Conservation (phyloP, 2,329 filamentous ascomycete species). For the Teratosphaeriaceae sp. region DNA sequence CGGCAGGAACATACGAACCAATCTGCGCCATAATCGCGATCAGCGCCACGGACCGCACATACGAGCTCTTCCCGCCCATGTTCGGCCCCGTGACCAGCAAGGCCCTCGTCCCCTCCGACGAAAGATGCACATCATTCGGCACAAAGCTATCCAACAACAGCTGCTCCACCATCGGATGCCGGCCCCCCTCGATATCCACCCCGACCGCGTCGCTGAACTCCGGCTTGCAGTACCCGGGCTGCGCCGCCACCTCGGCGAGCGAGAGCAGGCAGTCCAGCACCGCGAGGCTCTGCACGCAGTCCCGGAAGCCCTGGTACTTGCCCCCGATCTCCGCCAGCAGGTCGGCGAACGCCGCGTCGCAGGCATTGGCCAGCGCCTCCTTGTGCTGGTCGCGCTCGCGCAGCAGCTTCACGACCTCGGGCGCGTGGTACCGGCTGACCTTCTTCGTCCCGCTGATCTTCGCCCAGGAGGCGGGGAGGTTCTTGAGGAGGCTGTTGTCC, state of each 20-base stretch:
- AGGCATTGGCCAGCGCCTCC: slow-evolving; percentile 85
- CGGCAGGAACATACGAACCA: slow-evolving; percentile 86
- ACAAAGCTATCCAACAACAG: slow-evolving; percentile 81
- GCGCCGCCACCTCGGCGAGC: slow-evolving; percentile 72
- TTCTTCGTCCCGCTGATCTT: slow-evolving; percentile 96
- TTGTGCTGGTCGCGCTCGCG: slow-evolving; percentile 90
- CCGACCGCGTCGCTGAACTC: slow-evolving; percentile 57
- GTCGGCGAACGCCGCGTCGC: slow-evolving; percentile 70
- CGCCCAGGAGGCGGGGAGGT: slow-evolving; percentile 86
- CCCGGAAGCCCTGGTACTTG: slow-evolving; percentile 85
- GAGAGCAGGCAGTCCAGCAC: slow-evolving; percentile 86
- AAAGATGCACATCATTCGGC: slow-evolving; percentile 74
- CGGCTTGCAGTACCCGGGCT: slow-evolving; percentile 84
- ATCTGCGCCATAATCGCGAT: slow-evolving; percentile 92
- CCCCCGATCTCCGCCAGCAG: slow-evolving; percentile 67
- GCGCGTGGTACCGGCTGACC: slow-evolving; percentile 86
- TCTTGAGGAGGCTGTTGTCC: slow-evolving; percentile 71
- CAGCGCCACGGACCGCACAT: slow-evolving; percentile 85
- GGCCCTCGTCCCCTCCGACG: slow-evolving; percentile 59
- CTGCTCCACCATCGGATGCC: slow-evolving; percentile 95
- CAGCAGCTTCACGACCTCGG: slow-evolving; percentile 75
- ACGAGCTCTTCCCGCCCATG: slow-evolving; percentile 99
- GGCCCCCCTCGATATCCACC: slow-evolving; percentile 66
- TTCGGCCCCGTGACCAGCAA: slow-evolving; percentile 94
- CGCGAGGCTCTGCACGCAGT: slow-evolving; percentile 78